phyloP scores from a whole-genome alignment of 768 basidiomycete genomes.

The Lyophyllum atratum region DNA sequence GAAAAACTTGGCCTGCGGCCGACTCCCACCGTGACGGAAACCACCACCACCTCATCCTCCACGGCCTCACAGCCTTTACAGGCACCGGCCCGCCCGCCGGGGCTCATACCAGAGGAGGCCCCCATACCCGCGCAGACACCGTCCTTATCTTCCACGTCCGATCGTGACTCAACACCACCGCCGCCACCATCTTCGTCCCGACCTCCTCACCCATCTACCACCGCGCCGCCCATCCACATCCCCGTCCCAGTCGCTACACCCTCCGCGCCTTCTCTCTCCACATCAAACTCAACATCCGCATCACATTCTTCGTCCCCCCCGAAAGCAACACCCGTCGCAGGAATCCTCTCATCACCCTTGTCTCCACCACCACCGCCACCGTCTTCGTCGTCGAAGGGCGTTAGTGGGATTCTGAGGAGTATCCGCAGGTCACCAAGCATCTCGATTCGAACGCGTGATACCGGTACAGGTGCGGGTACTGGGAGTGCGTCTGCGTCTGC shows the following conservation, averaged over 20 bases:
- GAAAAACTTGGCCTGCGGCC: constrained; percentile 64
- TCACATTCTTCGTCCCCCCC: constrained; percentile 17
- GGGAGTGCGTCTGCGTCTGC: background rate
- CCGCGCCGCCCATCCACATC: background rate
- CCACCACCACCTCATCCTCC: background rate
- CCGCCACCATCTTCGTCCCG: background rate
- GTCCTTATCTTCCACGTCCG: constrained; percentile 5
- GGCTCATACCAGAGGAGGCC: constrained; percentile 8
- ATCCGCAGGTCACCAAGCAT: constrained; percentile 12
- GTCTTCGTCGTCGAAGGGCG: constrained; percentile 10
- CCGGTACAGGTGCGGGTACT: background rate
- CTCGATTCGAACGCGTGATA: constrained; percentile 13
- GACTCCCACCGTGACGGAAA: background rate
- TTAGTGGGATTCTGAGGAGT: constrained; percentile 23
- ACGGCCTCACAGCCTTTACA: background rate
- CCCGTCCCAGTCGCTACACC: background rate
- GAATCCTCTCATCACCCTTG: background rate
- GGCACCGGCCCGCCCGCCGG: constrained; percentile 7
- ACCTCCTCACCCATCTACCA: background rate
- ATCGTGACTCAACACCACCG: background rate
- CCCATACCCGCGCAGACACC: constrained; percentile 7
- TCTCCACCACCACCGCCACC: background rate
- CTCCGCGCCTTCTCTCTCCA: constrained; percentile 17
- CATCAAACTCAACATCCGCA: constrained; percentile 21
- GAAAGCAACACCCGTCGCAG: constrained; percentile 6